Percentiles rank a stretch among this genome's conserved stretches.
Evolutionary conservation across 1,284 basidiomycete species (phyloP).

Genomic region (Meira nashicola): DNA sequence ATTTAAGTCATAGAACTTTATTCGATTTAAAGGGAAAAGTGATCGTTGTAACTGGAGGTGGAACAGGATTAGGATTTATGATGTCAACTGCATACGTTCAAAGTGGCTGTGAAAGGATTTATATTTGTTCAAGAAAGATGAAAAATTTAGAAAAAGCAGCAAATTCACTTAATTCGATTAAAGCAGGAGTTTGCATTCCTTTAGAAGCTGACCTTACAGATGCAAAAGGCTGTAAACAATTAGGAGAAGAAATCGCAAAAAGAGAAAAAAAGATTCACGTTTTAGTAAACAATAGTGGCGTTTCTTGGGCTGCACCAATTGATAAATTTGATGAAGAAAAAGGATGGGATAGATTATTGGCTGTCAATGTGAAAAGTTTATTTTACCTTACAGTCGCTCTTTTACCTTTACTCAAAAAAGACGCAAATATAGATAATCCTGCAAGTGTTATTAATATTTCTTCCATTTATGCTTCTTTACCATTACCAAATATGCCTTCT

Average conservation of each 20-base stretch:
- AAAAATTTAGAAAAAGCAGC: conserved; percentile 11
- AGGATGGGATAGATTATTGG: conserved; percentile 16
- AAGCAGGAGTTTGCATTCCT: conserved; percentile 8
- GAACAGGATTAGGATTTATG: conserved; percentile 16
- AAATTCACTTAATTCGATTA: conserved; percentile 11
- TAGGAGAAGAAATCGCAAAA: conserved; percentile 12
- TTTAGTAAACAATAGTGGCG: conserved; percentile 16
- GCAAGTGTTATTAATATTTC: conserved; percentile 15
- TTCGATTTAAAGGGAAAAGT: conserved; percentile 64
- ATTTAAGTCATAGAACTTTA: conserved; percentile 62
- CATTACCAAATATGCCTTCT: conserved; percentile 14
- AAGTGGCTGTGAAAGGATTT: conserved; percentile 18
- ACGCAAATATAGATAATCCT: not conserved
- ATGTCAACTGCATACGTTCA: conserved; percentile 18
- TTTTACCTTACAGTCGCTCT: conserved; percentile 19
- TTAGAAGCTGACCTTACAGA: conserved; percentile 11
- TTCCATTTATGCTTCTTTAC: conserved; percentile 10
- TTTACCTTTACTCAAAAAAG: conserved; percentile 13
- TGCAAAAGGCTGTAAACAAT: conserved; percentile 13
- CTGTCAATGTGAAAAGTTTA: conserved; percentile 13
- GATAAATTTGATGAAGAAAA: conserved; percentile 13
- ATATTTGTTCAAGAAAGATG: conserved; percentile 18
- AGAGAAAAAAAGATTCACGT: conserved; percentile 11
- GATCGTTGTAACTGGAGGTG: conserved; percentile 15
- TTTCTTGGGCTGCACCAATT: conserved; percentile 11